Evolutionary conservation across 169 alveolate species (phyloP).

Genomic region (Plasmodium gallinaceum): DNA sequence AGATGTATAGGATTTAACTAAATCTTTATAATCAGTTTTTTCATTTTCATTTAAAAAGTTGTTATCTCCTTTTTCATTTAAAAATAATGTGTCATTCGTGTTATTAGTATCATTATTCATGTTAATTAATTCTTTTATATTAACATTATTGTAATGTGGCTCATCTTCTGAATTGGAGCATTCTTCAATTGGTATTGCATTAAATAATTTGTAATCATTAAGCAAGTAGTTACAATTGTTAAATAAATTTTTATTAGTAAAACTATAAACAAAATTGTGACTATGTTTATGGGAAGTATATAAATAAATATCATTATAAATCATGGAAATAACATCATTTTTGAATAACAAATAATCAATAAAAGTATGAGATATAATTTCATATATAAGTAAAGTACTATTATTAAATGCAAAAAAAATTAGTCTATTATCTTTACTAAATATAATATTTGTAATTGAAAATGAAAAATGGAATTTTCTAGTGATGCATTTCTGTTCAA

Average conservation of each 20-base stretch:
- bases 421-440: conserved; percentile 68
- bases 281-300: conserved; percentile 36
- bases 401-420: conserved; percentile 52
- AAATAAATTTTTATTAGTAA: conserved; percentile 69
- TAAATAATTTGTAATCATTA: conserved; percentile 44
- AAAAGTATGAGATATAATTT: conserved; percentile 63
- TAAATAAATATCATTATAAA: conserved; percentile 54
- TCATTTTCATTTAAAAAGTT: neutral
- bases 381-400: conserved; percentile 44
- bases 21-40: conserved; percentile 8
- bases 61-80: neutral
- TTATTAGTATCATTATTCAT: conserved; percentile 1
- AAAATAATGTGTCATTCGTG: neutral
- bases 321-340: conserved; percentile 29
- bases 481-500: conserved; percentile 58
- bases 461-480: conserved; percentile 42
- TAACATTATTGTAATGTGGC: neutral
- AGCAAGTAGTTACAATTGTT: conserved; percentile 41
- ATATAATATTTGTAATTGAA: conserved; percentile 42
- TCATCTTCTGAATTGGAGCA: conserved; percentile 17
- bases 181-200: conserved; percentile 62
- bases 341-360: conserved; percentile 48
- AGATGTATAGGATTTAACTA: conserved; percentile 37
- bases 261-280: conserved; percentile 24
- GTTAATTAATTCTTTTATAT: conserved; percentile 7